Conservation (phyloP, 179 eudicot genomes). For the Spinacia oleracea region DNA sequence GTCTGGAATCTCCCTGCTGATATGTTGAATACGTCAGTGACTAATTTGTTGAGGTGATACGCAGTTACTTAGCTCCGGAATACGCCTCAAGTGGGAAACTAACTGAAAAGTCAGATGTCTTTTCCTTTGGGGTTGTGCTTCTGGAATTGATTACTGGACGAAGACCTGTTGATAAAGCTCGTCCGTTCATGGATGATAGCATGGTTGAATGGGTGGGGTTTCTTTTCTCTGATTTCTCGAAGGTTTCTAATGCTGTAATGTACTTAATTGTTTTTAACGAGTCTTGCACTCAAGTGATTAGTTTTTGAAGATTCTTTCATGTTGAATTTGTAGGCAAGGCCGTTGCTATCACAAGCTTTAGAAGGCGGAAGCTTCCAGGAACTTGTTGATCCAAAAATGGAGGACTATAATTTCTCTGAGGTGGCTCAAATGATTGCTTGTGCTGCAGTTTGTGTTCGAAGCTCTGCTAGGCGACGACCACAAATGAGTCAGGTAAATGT, state of each 20-base stretch:
- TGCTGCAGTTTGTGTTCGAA: constrained; percentile 78
- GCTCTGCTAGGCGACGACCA: constrained; percentile 74
- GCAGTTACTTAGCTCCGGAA: constrained; percentile 90
- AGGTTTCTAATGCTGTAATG: not conserved
- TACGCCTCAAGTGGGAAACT: constrained; percentile 86
- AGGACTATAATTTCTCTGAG: constrained; percentile 54
- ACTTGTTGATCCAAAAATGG: constrained; percentile 64
- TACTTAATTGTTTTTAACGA: not conserved
- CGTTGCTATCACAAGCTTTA: constrained; percentile 65
- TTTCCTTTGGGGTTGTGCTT: constrained; percentile 86
- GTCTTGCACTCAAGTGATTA: not conserved
- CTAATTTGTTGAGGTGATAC: constrained; percentile 20
- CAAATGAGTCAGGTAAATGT: constrained; percentile 62
- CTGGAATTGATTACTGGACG: constrained; percentile 83
- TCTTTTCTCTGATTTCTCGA: not conserved
- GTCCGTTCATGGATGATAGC: constrained; percentile 67
- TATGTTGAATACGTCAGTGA: constrained; percentile 7
- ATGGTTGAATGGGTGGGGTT: constrained; percentile 86
- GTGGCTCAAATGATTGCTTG: constrained; percentile 78
- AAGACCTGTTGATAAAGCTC: constrained; percentile 76
- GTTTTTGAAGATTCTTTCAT: not conserved
- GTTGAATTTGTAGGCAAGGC: constrained; percentile 61
- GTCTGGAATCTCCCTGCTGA: not conserved
- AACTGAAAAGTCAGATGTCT: constrained; percentile 80
- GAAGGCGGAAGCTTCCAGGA: constrained; percentile 49